phyloP scores from a whole-genome alignment of 2,329 filamentous ascomycete species.

The Cladosporium phlei region DNA sequence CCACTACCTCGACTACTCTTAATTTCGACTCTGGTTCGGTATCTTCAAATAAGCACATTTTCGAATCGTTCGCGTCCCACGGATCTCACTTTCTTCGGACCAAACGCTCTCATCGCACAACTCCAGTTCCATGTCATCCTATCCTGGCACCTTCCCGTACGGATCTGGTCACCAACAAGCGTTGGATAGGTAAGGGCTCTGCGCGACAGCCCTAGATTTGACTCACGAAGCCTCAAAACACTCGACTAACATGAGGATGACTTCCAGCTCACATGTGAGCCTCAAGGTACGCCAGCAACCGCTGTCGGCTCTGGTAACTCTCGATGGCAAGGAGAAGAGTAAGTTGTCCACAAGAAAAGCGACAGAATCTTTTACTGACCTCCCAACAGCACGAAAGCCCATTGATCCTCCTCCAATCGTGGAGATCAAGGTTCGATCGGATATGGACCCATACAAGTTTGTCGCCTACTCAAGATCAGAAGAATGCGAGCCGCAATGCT shows the following conservation, averaged over 20 bases:
- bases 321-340: conserved; percentile 71
- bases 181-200: conserved; percentile 15
- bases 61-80: conserved; percentile 4
- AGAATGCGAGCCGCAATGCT: too few species aligned
- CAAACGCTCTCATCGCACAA: neutral
- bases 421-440: conserved; percentile 60
- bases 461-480: too few species aligned
- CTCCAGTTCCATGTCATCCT: conserved; percentile 15
- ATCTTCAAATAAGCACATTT: conserved; percentile 8
- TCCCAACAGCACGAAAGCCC: conserved; percentile 66
- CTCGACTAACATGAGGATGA: conserved; percentile 15
- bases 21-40: conserved; percentile 11
- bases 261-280: conserved; percentile 35
- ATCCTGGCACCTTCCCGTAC: conserved; percentile 15
- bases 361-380: conserved; percentile 11
- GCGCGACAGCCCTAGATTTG: conserved; percentile 8
- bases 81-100: neutral
- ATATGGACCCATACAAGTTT: conserved; percentile 18
- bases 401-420: conserved; percentile 84
- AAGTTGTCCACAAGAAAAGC: conserved; percentile 21
- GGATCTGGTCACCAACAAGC: conserved; percentile 15
- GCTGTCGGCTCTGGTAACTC: conserved; percentile 59
- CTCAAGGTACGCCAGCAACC: conserved; percentile 63
- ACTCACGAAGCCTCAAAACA: conserved; percentile 2
- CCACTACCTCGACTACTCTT: conserved; percentile 8